Base-by-base conservation (phyloP, 2,329 filamentous ascomycete genomes). In the Pseudogymnoascus pannorum region DNA sequence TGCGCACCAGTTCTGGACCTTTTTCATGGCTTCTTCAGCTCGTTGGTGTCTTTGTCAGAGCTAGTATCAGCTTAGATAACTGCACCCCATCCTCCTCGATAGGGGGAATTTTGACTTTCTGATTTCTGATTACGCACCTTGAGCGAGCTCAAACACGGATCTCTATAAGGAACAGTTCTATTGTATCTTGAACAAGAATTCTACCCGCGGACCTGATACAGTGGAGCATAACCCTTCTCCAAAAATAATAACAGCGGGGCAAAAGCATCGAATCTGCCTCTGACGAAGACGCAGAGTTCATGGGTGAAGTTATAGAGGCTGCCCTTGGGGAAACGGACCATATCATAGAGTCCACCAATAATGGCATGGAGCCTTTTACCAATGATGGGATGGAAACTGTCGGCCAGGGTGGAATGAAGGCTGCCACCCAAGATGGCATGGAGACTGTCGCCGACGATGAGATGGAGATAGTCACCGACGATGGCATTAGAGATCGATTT, bases 401-500 rank as follows among this genome's bases (percentile, higher is more conserved):
- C 26, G 4, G n/a, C 8, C 16, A 18, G 11, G 26, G 33, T 54
- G 16, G 16, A 5, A 20, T 33, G 48, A 22, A 54, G 8, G 14
- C 5, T 12, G 48, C 31, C 29, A 16, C 48, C 26, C n/a, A 54
- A 11, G 26, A 20, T 29, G n/a, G n/a, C 14, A 51, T 29, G 24
- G 44, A 51, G 5, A 20, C 24, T 29, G n/a, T 2, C n/a, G 12
- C n/a, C n/a, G 44, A 51, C 9, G 44, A 51, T 18, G 48, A 22
- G 8, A 54, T 54, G 48, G 48, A 54, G 26, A 54, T 26, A 54
- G 48, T 54, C 26, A 54, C 48, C 16, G 48, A 54, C 9, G 48
- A 54, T 7, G 24, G 24, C 3, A 54, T 54, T 2, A 24, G 48
- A 54, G 48, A 33, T 11, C 26, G 48, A 33, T 54, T 54, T 4